These are phyloP conservation scores for Cicer bijugum DNA, from an alignment of 306 rosid genomes.

Conservation along the genomic window DNA sequence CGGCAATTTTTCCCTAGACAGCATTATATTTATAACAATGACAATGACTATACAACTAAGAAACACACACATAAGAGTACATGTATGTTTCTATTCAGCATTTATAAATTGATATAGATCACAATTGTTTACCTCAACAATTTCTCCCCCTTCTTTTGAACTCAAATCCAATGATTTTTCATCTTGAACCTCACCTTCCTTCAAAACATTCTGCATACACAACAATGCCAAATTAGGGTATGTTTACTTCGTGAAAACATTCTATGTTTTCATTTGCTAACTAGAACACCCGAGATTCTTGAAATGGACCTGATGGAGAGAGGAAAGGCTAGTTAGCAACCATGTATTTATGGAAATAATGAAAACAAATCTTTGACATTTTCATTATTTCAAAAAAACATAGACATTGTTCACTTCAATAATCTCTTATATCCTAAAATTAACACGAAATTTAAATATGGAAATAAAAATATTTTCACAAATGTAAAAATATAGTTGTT, in stretches of 20 bases:
- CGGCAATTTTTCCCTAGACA: background rate
- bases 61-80: background rate
- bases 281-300: no score
- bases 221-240: background rate
- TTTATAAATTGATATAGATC: background rate
- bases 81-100: background rate
- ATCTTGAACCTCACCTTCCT: conserved; percentile 39
- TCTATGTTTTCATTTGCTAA: no score
- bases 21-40: background rate
- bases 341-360: no score
- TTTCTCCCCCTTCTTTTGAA: conserved; percentile 37
- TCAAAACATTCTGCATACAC: conserved; percentile 16
- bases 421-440: no score
- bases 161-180: conserved; percentile 11
- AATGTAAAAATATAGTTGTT: background rate
- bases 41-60: background rate
- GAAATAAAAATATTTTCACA: background rate
- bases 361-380: no score
- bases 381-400: no score
- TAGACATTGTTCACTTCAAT: no score
- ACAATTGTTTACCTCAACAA: conserved; percentile 41
- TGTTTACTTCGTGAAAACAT: no score
- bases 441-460: no score
- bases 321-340: no score
- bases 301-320: no score